Base-by-base conservation (phyloP, 257 asterid genomes). In the Nicotiana attenuata region DNA sequence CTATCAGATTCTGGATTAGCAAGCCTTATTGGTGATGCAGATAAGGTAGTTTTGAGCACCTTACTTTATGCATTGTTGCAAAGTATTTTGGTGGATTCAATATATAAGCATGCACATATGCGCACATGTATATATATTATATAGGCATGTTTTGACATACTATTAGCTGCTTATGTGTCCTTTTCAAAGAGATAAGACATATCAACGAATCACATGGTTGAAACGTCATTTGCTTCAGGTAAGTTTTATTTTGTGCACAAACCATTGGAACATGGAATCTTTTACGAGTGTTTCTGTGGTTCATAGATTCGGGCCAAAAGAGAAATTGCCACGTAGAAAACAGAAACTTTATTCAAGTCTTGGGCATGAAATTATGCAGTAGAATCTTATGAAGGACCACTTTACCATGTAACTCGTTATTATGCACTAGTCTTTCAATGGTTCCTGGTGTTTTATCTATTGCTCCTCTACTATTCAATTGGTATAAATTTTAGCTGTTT, bases 1-100 rank as follows among this genome's bases (percentile, higher is more conserved):
- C 99, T 96, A 86, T 93, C 99, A 17, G 99, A 94, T 83, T 90
- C 93, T 82, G 98, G 96, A 56, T 82, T 96, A 71, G 98, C 97
- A 19, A 88, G 87, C 90, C 96, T 96, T 68, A 87, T 90, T 76
- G 89, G 82, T 10, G 97, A 91, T 77, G 93, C 91, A 77, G 97
- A 94, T 85, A 97, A 92, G 98, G 99, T 94, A 76, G 33, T 59
- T 45, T 71, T 45, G 14, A 71, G 38, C 78, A 20, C 78, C 60
- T 24, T 71, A 71, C 60, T 22, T 71, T 71, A 47, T 9, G 38
- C 60, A 71, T 47, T 2, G 15, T 71, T 22, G 22, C 78, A 24
- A 71, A 45, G 38, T 45, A 57, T 45, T 69, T 13, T 52, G 38
- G 35, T 22, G 78, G 60, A 45, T 71, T 45, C 0, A 9, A 22